phyloP scores from a whole-genome alignment of 441 rosid species.

The Populus trichocarpa region DNA sequence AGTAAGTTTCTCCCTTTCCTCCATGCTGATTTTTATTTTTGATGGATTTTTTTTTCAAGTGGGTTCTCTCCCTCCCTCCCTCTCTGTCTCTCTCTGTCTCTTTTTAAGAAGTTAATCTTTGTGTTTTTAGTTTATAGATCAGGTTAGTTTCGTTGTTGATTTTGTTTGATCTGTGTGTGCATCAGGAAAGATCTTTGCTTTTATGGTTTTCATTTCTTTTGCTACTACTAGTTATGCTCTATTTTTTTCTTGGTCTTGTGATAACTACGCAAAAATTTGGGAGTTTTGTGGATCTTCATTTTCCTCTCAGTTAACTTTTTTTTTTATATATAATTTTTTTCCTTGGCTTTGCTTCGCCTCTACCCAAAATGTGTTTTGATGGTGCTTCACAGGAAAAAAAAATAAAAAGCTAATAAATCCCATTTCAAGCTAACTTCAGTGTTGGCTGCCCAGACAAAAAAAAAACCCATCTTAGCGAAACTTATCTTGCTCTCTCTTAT shows the following conservation, averaged over 20 bases:
- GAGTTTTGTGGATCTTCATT: not conserved
- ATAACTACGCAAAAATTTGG: not conserved
- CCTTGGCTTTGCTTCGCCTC: not conserved
- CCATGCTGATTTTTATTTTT: not conserved
- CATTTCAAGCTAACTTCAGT: not conserved
- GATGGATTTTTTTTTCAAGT: not conserved
- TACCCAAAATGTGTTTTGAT: not conserved
- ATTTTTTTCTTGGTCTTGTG: not conserved
- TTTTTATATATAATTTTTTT: not conserved
- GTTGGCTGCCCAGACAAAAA: not conserved
- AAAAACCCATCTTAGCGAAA: not conserved
- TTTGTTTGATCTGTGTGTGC: conserved; percentile 12
- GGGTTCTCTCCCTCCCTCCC: too few relatives aligned
- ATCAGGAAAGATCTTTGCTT: not conserved
- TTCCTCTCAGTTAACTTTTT: not conserved
- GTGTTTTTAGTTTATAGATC: not conserved
- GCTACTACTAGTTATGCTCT: not conserved
- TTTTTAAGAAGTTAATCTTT: not conserved
- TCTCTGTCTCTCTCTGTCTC: not conserved
- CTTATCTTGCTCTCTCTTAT: not conserved
- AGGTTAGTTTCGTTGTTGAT: not conserved
- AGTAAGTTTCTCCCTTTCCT: conserved; percentile 13
- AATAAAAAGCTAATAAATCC: not conserved
- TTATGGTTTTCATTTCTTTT: not conserved
- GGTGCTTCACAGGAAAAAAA: not conserved